phyloP scores from a whole-genome alignment of 208 protist genomes.

The Leishmania amazonensis region DNA sequence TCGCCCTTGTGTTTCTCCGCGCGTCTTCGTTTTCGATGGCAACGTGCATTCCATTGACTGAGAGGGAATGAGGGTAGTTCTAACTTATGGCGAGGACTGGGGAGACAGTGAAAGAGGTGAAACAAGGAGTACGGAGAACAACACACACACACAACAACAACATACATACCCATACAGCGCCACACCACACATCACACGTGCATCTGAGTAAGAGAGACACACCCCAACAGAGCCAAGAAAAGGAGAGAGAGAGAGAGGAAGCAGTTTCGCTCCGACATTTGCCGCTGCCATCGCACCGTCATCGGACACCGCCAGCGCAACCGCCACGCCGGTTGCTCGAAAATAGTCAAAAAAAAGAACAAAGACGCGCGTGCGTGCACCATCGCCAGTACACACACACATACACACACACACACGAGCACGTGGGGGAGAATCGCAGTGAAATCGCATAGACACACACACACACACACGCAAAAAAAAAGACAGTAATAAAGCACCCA shows the following conservation, averaged over 20 bases:
- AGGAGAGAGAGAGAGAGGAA: not conserved
- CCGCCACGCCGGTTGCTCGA: not conserved
- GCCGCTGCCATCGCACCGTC: not conserved
- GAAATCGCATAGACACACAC: not conserved
- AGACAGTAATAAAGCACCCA: not conserved
- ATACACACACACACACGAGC: not conserved
- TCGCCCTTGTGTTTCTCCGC: not conserved
- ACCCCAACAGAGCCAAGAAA: not conserved
- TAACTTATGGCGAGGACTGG: not conserved
- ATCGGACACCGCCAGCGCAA: not conserved
- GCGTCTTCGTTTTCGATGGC: not conserved
- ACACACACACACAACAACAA: not conserved
- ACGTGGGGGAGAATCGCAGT: not conserved
- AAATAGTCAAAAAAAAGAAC: not conserved
- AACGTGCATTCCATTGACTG: not conserved
- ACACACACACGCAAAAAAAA: not conserved
- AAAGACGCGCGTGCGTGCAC: too few species aligned
- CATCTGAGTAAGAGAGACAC: not conserved
- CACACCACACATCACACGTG: slow-evolving; percentile 1
- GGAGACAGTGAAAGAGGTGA: not conserved
- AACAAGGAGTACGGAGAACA: not conserved
- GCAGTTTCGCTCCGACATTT: not conserved
- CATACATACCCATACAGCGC: slow-evolving; percentile 3
- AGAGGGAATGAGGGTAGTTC: too few species aligned
- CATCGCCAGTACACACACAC: not conserved